A percentile compares a stretch with the other conserved stretches of the same genome.
Evolutionary conservation across 1,139 yeast species (phyloP).

Genomic region (Candida sp.): DNA sequence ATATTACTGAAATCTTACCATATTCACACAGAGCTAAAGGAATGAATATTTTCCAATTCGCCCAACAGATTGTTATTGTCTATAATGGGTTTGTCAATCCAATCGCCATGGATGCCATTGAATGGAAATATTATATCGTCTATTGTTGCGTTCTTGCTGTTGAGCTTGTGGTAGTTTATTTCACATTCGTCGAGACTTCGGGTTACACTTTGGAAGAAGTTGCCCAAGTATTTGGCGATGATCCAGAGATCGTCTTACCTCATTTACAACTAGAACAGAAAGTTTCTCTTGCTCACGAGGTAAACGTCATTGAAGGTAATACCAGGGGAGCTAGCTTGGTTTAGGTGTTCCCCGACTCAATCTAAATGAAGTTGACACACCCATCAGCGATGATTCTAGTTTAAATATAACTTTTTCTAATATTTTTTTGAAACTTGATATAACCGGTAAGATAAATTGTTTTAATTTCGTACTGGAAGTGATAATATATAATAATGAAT

Average conservation of each 20-base stretch:
- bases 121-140: slow-evolving; percentile 61
- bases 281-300: slow-evolving; percentile 8
- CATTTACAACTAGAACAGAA: slow-evolving; percentile 1
- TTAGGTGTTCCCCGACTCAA: not conserved
- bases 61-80: slow-evolving; percentile 19
- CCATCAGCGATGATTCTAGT: not conserved
- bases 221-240: slow-evolving; percentile 45
- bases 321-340: not conserved
- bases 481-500: no score
- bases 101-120: slow-evolving; percentile 55
- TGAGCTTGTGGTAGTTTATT: slow-evolving; percentile 33
- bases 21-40: slow-evolving; percentile 46
- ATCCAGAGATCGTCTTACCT: slow-evolving; percentile 12
- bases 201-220: slow-evolving; percentile 56
- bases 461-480: not conserved
- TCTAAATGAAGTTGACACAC: no score
- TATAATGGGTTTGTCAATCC: slow-evolving; percentile 50
- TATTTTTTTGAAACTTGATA: not conserved
- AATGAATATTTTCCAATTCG: slow-evolving; percentile 26
- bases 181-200: slow-evolving; percentile 48
- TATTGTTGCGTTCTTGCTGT: slow-evolving; percentile 38
- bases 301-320: slow-evolving; percentile 4
- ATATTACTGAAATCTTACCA: slow-evolving; percentile 42
- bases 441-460: not conserved
- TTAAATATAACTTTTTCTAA: not conserved